Evolutionary conservation across 768 basidiomycete species (phyloP).

Genomic region (Lyophyllum atratum): DNA sequence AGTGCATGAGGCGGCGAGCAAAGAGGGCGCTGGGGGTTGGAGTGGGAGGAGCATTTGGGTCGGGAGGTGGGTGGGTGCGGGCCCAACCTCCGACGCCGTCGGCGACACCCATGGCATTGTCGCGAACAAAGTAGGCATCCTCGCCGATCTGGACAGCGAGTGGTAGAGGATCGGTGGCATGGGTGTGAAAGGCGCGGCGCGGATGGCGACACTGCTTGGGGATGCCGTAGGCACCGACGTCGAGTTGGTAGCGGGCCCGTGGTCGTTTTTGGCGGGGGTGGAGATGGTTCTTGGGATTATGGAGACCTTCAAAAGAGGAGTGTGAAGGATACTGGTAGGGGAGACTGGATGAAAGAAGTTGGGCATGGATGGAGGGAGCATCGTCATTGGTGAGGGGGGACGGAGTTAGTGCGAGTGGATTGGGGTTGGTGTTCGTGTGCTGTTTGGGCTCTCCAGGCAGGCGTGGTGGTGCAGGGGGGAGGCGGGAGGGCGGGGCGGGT

Average conservation of each 20-base stretch:
- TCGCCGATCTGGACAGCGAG: slow-evolving; percentile 85
- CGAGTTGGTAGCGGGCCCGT: slow-evolving; percentile 44
- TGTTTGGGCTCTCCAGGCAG: slow-evolving; percentile 1
- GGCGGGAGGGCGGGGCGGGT: slow-evolving; percentile 18
- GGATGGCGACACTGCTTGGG: slow-evolving; percentile 54
- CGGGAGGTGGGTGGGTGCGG: slow-evolving; percentile 4
- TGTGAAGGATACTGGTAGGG: slow-evolving; percentile 2
- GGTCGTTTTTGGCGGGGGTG: not conserved
- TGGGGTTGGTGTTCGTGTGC: slow-evolving; percentile 3
- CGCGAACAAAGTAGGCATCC: slow-evolving; percentile 83
- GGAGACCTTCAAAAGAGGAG: not conserved
- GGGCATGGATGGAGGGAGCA: not conserved
- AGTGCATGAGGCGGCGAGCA: slow-evolving; percentile 85
- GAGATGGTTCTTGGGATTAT: not conserved
- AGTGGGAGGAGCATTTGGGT: slow-evolving; percentile 16
- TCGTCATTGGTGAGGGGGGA: not conserved
- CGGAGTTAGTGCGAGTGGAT: slow-evolving; percentile 13
- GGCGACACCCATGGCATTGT: slow-evolving; percentile 90
- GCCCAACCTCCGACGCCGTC: slow-evolving; percentile 97
- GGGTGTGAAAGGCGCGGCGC: slow-evolving; percentile 24
- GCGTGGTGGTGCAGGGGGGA: slow-evolving; percentile 12
- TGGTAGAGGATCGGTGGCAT: slow-evolving; percentile 31
- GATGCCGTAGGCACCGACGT: slow-evolving; percentile 84
- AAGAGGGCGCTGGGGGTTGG: slow-evolving; percentile 55
- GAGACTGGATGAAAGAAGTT: not conserved